A percentile compares a stretch with the other conserved stretches of the same genome.
phyloP scores from a whole-genome alignment of 371 early-diverging fungal species.

The Lichtheimia ornata region DNA sequence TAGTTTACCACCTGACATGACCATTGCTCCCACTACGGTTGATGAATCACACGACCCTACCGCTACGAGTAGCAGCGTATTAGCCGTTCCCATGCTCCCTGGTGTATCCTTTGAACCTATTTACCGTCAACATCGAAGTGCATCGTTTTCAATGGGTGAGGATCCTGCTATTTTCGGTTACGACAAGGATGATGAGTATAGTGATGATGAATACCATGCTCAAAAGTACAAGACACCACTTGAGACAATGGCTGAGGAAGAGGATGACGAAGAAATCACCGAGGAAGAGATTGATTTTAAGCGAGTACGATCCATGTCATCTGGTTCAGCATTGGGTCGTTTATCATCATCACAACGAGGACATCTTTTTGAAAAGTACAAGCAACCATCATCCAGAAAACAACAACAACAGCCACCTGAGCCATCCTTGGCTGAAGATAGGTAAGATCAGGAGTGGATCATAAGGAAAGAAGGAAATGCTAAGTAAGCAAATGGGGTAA shows the following conservation, averaged over 20 bases:
- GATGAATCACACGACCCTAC: background rate
- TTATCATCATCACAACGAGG: conserved; percentile 31
- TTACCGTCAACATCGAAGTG: conserved; percentile 29
- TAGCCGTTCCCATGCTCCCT: conserved; percentile 24
- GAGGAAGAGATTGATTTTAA: conserved; percentile 6
- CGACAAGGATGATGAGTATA: conserved; percentile 10
- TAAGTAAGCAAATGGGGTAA: background rate
- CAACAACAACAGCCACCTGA: background rate
- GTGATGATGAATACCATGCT: conserved; percentile 12
- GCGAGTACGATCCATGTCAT: conserved; percentile 36
- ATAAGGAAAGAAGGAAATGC: background rate
- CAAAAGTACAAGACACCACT: conserved; percentile 13
- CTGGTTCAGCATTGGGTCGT: conserved; percentile 45
- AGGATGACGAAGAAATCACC: conserved; percentile 25
- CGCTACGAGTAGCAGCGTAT: conserved; percentile 6
- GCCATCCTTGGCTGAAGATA: background rate
- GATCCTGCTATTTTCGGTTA: conserved; percentile 26
- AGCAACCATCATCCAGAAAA: background rate
- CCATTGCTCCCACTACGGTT: background rate
- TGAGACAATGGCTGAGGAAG: conserved; percentile 45
- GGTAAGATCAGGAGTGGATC: too few species aligned
- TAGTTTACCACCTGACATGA: background rate
- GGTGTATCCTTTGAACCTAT: conserved; percentile 25
- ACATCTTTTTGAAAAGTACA: background rate
- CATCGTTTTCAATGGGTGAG: conserved; percentile 33